Conservation (phyloP, 1,284 basidiomycete genomes). For the Sparassis latifolia region DNA sequence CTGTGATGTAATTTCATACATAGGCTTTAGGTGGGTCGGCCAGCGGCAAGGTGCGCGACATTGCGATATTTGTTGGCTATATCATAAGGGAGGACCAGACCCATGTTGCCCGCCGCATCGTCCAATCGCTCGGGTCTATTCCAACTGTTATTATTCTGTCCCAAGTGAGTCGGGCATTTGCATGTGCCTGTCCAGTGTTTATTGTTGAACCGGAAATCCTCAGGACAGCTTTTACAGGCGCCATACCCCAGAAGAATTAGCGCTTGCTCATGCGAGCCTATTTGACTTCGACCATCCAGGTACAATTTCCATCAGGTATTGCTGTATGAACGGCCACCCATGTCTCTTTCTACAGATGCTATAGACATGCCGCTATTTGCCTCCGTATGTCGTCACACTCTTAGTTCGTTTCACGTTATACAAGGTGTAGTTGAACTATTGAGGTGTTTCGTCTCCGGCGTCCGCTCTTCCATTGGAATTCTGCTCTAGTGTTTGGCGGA, state of each 20-base stretch:
- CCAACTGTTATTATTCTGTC: conserved; percentile 87
- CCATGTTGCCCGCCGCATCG: conserved; percentile 85
- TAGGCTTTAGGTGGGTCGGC: conserved; percentile 71
- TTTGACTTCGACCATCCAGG: conserved; percentile 90
- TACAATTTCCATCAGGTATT: background rate
- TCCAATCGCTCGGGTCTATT: conserved; percentile 75
- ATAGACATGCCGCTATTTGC: conserved; percentile 89
- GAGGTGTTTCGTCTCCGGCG: background rate
- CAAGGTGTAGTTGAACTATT: conserved; percentile 10
- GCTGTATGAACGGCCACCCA: background rate
- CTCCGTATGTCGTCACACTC: conserved; percentile 41
- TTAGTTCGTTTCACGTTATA: conserved; percentile 5
- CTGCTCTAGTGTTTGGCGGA: conserved; percentile 68
- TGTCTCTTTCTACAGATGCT: conserved; percentile 39
- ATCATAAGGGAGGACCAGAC: conserved; percentile 45
- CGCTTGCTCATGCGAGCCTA: conserved; percentile 77
- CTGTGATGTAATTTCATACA: conserved; percentile 4
- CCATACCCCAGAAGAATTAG: conserved; percentile 74
- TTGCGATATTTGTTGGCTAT: background rate
- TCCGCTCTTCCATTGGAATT: background rate
- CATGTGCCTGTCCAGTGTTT: background rate
- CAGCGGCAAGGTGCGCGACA: conserved; percentile 75
- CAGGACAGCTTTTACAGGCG: conserved; percentile 93
- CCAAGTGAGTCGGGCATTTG: conserved; percentile 41
- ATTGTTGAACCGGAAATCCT: conserved; percentile 1